phyloP scores from a whole-genome alignment of 768 basidiomycete species.

The Russula ochroleuca region DNA sequence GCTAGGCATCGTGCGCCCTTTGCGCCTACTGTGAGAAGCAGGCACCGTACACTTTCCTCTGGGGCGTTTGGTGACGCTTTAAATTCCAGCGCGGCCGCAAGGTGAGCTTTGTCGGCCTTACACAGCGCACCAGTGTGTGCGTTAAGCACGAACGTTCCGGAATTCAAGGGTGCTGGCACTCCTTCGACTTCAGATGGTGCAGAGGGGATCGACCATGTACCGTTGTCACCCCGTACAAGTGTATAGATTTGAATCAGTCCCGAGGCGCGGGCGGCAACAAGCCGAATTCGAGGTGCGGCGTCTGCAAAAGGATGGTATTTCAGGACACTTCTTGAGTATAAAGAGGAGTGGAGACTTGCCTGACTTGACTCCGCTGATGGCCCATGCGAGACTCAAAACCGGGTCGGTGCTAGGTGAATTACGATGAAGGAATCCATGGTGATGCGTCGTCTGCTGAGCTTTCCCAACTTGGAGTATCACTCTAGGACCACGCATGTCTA shows the following conservation, averaged over 20 bases:
- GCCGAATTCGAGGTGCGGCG: conserved; percentile 46
- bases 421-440: conserved; percentile 36
- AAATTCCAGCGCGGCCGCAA: conserved; percentile 36
- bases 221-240: conserved; percentile 37
- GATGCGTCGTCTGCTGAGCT: conserved; percentile 39
- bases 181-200: conserved; percentile 40
- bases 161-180: conserved; percentile 43
- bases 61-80: conserved; percentile 21
- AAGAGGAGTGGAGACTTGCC: conserved; percentile 37
- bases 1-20: conserved; percentile 55
- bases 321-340: background rate
- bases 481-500: conserved; percentile 73
- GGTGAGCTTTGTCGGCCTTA: conserved; percentile 43
- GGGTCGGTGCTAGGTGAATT: conserved; percentile 41
- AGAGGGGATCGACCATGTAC: conserved; percentile 36
- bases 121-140: conserved; percentile 46
- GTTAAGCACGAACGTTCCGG: conserved; percentile 53
- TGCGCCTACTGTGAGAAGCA: conserved; percentile 52
- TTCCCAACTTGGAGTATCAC: conserved; percentile 52
- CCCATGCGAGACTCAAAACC: conserved; percentile 60
- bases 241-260: conserved; percentile 61
- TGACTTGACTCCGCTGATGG: conserved; percentile 51
- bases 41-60: conserved; percentile 34
- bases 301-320: conserved; percentile 35
- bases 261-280: conserved; percentile 56